Evolutionary conservation across 768 basidiomycete genomes (phyloP).

Genomic region (Phylloporus rhodoxanthus): DNA sequence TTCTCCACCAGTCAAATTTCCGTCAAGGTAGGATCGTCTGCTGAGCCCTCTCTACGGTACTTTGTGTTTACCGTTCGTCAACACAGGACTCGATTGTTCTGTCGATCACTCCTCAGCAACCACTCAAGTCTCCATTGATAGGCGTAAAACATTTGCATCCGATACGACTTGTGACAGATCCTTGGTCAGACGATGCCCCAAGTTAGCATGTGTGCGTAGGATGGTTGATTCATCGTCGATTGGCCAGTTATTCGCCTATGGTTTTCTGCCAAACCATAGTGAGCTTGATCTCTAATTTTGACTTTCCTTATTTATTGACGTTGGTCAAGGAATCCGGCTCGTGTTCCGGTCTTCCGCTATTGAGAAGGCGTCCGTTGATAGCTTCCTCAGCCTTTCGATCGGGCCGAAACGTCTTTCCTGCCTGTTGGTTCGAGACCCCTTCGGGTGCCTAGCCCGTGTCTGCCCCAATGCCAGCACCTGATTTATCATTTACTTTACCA

Average conservation of each 20-base stretch:
- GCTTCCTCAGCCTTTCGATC: not conserved
- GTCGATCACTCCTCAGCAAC: conserved; percentile 39
- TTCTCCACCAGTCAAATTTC: conserved; percentile 43
- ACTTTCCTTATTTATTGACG: not conserved
- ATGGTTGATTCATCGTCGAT: not conserved
- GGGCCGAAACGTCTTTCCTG: not conserved
- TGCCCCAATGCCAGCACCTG: not conserved
- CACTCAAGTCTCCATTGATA: conserved; percentile 31
- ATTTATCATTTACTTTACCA: not conserved
- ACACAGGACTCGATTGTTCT: conserved; percentile 56
- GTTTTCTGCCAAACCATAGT: not conserved
- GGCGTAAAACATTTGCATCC: conserved; percentile 43
- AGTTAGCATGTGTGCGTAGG: not conserved
- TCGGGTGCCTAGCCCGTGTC: not conserved
- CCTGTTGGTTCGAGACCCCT: not conserved
- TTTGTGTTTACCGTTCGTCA: not conserved
- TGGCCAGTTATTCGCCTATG: not conserved
- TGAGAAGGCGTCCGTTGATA: not conserved
- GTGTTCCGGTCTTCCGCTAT: not conserved
- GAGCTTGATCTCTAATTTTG: not conserved
- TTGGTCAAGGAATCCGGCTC: not conserved
- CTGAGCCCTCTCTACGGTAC: not conserved
- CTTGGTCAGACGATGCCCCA: conserved; percentile 32
- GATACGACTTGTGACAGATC: conserved; percentile 55
- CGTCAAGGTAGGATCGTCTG: conserved; percentile 40